Evolutionary conservation across 805 yeast species (phyloP), one percentile per base, ranked within the genome.

Genomic region (Kodamaea kaohsiungensis): DNA sequence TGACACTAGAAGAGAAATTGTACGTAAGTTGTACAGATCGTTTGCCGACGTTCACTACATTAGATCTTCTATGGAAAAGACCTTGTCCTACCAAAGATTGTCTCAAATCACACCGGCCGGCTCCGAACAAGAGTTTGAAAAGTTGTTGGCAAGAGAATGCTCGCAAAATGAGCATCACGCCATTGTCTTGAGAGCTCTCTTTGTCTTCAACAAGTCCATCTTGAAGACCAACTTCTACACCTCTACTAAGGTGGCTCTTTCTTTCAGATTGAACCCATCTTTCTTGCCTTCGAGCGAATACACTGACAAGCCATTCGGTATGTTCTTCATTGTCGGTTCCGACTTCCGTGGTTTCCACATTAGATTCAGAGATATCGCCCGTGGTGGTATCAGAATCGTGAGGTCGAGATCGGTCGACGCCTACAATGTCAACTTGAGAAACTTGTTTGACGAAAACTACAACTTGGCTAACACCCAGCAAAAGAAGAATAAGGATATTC

Each of bases 271-370:
- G 65, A 81, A 91, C 65, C 96, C 99, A 37, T 74, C 85, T 15
- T 88, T 92, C 75, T 81, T 93, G 71, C 97, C 98, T 46, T 70
- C 70, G 53, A 72, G 84, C 30, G 99, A 93, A 76, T 93, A 92
- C 70, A 96, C 98, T 40, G 93, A 90, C 61, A 88, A 87, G 46
- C 96, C 97, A 53, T 95, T 78, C 67, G 99, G 98, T 60, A 89
- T 93, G 87, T 93, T 93, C 76, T 86, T 93, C 61, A 88, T 92
- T 55, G 97, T 95, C 59, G 99, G 99, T 58, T 89, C 91, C 59
- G 97, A 95, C 67, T 93, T 93, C 75, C 84, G 97, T 71, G 99
- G 98, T 22, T 95, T 93, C 88, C 99, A 93, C 69, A 87, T 95
- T 58, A 83, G 99, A 72, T 93, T 93, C 77, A 85, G 97, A 70